Evolutionary conservation across 208 protist genomes (phyloP), one percentile per base, ranked within the genome.

Genomic region (Angomonas ambiguus): DNA sequence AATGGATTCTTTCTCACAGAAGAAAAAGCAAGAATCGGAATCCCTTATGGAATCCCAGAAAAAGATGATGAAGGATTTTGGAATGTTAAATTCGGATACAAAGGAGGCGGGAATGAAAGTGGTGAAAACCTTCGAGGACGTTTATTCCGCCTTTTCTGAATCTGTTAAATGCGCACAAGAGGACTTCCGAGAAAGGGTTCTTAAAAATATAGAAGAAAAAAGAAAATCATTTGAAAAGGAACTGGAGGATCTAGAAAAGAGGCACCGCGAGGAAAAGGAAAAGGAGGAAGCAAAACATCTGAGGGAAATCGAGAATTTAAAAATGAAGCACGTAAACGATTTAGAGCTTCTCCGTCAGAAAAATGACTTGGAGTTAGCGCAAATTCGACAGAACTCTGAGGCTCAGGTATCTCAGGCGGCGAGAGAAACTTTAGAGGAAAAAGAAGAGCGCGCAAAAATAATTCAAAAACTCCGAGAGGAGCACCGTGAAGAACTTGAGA

Each of bases 1-100:
- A 20, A 62, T 87, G 16, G 80, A 83, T 13, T 55, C 48, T 0
- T 81, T 83, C 51, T 69, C 67, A 4, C 66, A 74, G 3, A 69
- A 79, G 35, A 69, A 75, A 38, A 62, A 62, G 1, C 53, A 79
- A 28, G 73, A 82, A 66, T 71, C 49, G 0, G 70, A 86, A 55
- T 71, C 74, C 20, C 65, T 69, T 57, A 68, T 70, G 31, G 73
- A 82, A 24, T 70, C 72, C 5, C 70, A 77, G 28, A 57, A 57
- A 2, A 69, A 76, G 66, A 73, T 71, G 4, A 27, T 77, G 20
- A 65, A 57, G 28, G 80, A 82, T 33, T 53, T 66, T 2, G 53
- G 33, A 11, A 69, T 53, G 34, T 28, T 48, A 31, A 13, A 73
- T 0, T 30, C 55, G 0, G 67, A 72, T 38, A 8, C 79, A 13